Base-by-base conservation (phyloP, 345 rosid species). In the Schrenkiella parvula region DNA sequence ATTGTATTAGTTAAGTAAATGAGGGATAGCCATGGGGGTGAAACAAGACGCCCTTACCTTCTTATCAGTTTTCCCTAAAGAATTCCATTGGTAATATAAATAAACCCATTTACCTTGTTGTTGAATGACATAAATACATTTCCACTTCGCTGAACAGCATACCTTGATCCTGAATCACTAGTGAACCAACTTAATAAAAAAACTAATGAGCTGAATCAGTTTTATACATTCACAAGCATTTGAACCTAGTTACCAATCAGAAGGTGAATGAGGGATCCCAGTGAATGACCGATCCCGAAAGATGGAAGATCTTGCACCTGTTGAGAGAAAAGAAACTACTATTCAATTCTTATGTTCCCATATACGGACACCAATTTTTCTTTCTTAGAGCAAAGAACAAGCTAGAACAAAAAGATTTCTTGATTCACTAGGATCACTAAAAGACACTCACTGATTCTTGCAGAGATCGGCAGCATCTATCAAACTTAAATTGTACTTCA, bases 201-300 rank as follows among this genome's bases (percentile, higher is more conserved):
- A 47, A 29, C 52, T 73, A 26, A 63, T 32, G 64, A 67, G 76
- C 38, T 19, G 31, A 61, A 43, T 52, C 22, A 53, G 47, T 10
- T 54, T 63, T 28, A 21, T 13, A 38, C 47, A 70, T 38, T 64
- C 46, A 47, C 19, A 68, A 70, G 37, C 62, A 66, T 10, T 19
- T 39, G 22, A 55, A 35, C 43, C 32, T 8, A 46, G 47, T 59
- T 87, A 91, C 99, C 99, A 73, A 95, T 95, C 71, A 95, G 80
- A 77, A 95, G 95, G 85, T 95, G 99, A 77, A 95, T 89, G 61
- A 91, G 85, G 46, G 96, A 91, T 76, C 97, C 97, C 80, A 95
- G 79, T 6, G 99, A 95, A 77, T 95, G 97, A 57, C 99, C 99
- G 14, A 95, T 80, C 60, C 99, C 99, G 73, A 91, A 91, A 52